Evolutionary conservation across 2,329 filamentous ascomycete species (phyloP), one percentile per base, ranked within the genome.

Genomic region (Aureobasidium melanogenum): DNA sequence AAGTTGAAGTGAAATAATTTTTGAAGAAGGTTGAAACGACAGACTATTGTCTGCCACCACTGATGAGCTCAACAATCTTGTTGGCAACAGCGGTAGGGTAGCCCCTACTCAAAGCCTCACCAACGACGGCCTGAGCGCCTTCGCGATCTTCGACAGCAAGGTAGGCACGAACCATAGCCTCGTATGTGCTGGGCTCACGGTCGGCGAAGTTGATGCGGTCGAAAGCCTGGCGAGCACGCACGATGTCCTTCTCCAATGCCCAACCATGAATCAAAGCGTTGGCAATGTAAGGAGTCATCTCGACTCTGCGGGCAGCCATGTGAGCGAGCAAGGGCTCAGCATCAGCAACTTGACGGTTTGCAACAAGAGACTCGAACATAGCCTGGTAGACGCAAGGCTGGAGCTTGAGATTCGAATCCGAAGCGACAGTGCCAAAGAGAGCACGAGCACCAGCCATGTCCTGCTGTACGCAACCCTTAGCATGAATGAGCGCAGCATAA

Each of bases 211-310:
- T 84, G 3, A 99, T 86, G n/a, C 83, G 81, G 63, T 88, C 82
- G 72, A 96, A 99, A 64, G 97, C 86, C 26, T 82, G 77, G 70
- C 87, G 85, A 19, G 91, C 89, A 74, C 91, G 92, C 63, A 78
- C 76, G 47, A 97, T 88, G 65, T 95, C 83, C 75, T 88, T 88
- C 72, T 89, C 88, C 15, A 87, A 83, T 24, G 93, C 90, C 93
- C 94, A 99, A 65, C 94, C 94, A 71, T 97, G 92, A 70, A 99
- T 97, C 48, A 99, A 82, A 6, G 93, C 96, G 79, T 99, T 99
- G 71, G 94, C 94, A 71, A 99, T 97, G 77, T 99, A 99, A 0
- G 94, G 88, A 2, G 94, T 97, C 80, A 97, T 85, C 68, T 91
- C 88, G 12, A 99, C 86, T 39, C 84, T 78, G 63, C 84, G 85